Evolutionary conservation across 768 basidiomycete genomes (phyloP).

Genomic region (Termitomyces heimii): DNA sequence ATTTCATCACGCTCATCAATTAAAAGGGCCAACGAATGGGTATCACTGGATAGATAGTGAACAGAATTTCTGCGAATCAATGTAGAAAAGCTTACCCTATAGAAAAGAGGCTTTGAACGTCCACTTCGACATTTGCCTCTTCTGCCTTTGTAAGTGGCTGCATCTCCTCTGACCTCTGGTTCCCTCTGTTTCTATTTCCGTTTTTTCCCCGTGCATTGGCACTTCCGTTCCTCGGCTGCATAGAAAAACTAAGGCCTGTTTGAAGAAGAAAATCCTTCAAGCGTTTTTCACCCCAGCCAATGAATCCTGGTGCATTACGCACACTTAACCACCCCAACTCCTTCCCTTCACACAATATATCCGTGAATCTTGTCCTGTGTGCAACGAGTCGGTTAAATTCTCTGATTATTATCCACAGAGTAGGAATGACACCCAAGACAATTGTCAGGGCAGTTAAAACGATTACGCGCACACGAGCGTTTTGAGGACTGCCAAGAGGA

Average conservation of each 20-base stretch:
- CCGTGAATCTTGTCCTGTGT: constrained; percentile 55
- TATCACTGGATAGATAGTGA: constrained; percentile 44
- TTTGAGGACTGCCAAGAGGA: constrained; percentile 25
- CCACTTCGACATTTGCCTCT: constrained; percentile 46
- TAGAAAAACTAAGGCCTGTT: constrained; percentile 55
- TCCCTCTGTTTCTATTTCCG: constrained; percentile 22
- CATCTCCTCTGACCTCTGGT: constrained; percentile 33
- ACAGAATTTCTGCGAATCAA: background rate
- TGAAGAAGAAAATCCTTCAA: constrained; percentile 66
- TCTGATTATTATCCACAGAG: constrained; percentile 54
- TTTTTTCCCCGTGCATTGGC: constrained; percentile 22
- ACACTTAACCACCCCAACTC: constrained; percentile 77
- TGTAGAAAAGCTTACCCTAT: constrained; percentile 47
- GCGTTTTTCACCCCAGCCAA: constrained; percentile 67
- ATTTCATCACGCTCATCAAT: constrained; percentile 74
- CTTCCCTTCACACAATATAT: constrained; percentile 56
- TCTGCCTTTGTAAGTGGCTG: constrained; percentile 35
- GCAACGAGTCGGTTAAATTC: constrained; percentile 55
- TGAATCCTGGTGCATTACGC: constrained; percentile 56
- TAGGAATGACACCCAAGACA: constrained; percentile 58
- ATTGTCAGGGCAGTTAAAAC: constrained; percentile 59
- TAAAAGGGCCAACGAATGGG: constrained; percentile 55
- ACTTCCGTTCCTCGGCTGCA: constrained; percentile 29
- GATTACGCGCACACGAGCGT: constrained; percentile 59
- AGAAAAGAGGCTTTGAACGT: constrained; percentile 69